Evolutionary conservation across 2,329 filamentous ascomycete species (phyloP), one percentile per base, ranked within the genome.

Genomic region (Fusarium cicatricum): DNA sequence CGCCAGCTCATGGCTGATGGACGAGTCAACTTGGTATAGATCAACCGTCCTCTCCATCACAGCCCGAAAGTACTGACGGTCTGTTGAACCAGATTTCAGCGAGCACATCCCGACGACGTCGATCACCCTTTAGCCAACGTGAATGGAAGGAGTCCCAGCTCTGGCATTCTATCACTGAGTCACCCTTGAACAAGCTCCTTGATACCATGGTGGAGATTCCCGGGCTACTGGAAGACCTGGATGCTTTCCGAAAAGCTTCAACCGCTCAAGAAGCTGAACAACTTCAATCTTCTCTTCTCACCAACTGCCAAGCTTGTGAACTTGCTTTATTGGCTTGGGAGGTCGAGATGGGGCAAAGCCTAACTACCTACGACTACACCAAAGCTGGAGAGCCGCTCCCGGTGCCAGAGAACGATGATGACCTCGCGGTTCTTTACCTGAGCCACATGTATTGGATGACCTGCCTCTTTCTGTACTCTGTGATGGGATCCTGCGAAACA

Each of bases 361-460:
- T 60, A 2, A 50, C 10, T 2, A 16, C 3, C 0, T 60, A 55
- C 11, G 55, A 60, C 14, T 60, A 59, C 8, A 59, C 32, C 2
- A n/a, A 43, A 9, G 16, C 23, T 4, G 16, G 43, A 6, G 28
- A 55, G 3, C 16, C 9, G 0, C 2, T 60, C 0, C 49, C 50
- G 3, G 5, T 28, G 0, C 55, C 50, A 0, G 11, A 10, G 2
- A 15, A 34, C 2, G 43, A 59, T 1, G 43, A 60, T 11, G 43
- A 59, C 14, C 49, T 60, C 2, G 56, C 55, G 0, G 2, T 31
- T 0, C 9, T 55, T 2, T 60, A 59, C 5, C 23, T 60, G 11
- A 60, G 55, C 2, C 49, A 55, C 1, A 50, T 19, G 0, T 55
- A 60, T n/a, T 60, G 56, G 56, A 60, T 55, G 56, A 33, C 39